A percentile compares a stretch with the other conserved stretches of the same genome.
phyloP scores from a whole-genome alignment of 2,329 filamentous ascomycete genomes.

The Aspergillus ruber region DNA sequence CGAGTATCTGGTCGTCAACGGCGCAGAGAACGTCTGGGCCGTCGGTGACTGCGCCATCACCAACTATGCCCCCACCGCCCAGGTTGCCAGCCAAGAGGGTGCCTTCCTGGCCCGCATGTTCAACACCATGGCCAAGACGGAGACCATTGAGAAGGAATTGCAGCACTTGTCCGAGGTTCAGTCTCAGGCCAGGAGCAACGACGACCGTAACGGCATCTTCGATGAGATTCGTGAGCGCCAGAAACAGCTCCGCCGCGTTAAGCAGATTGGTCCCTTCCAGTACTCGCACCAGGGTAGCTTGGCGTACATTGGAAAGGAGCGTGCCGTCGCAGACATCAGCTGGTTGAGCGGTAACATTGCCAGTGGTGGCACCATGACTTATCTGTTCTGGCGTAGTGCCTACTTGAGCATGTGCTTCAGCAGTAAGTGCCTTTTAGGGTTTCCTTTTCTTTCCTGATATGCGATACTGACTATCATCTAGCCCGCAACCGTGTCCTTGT shows the following conservation, averaged over 20 bases:
- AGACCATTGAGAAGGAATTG: constrained; percentile 71
- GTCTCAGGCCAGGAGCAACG: constrained; percentile 60
- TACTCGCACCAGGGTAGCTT: constrained; percentile 96
- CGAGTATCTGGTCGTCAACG: constrained; percentile 97
- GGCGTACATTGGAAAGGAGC: constrained; percentile 97
- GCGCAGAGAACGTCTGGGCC: constrained; percentile 94
- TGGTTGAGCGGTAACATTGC: constrained; percentile 98
- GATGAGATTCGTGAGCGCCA: constrained; percentile 80
- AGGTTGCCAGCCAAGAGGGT: constrained; percentile 94
- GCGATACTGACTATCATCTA: constrained; percentile 32
- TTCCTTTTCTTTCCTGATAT: background rate
- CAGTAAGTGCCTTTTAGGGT: constrained; percentile 58
- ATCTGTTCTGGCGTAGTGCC: constrained; percentile 96
- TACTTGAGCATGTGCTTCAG: constrained; percentile 99
- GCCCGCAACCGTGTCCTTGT: constrained; percentile 92
- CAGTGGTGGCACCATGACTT: constrained; percentile 86
- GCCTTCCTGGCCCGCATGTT: constrained; percentile 91
- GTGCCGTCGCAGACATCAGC: constrained; percentile 92
- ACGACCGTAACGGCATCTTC: constrained; percentile 52
- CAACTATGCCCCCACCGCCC: constrained; percentile 94
- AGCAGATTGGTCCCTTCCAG: constrained; percentile 94
- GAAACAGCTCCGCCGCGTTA: constrained; percentile 79
- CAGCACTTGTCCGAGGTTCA: constrained; percentile 59
- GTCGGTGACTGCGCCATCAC: constrained; percentile 95
- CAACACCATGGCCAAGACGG: constrained; percentile 98